Base-by-base conservation (phyloP, 2,329 filamentous ascomycete species). In the Plenodomus lindquistii region DNA sequence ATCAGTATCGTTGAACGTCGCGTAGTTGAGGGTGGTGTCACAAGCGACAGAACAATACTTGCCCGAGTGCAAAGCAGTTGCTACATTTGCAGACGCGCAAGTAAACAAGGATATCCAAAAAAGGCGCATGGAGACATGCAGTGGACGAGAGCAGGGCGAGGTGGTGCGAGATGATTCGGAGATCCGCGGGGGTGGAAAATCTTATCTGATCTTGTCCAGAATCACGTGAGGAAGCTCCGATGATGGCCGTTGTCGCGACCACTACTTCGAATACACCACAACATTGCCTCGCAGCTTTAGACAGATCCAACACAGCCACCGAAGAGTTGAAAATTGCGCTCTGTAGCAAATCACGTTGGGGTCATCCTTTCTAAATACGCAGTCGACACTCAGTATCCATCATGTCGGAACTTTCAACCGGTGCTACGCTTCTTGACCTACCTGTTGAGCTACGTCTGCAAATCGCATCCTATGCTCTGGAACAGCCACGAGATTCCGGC, bases 361-460 rank as follows among this genome's bases (percentile, higher is more conserved):
- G n/a, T n/a, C n/a, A n/a, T n/a, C n/a, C n/a, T n/a, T n/a, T n/a
- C n/a, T n/a, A n/a, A n/a, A n/a, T n/a, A n/a, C n/a, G n/a, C n/a
- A n/a, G n/a, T n/a, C n/a, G n/a, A n/a, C 27, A 31, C 27, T 31
- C 18, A n/a, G 31, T 17, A 35, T 17, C 22, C 16, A 36, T 18
- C 20, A 55, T 44, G 44, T 21, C 43, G 21, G 20, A 36, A 20
- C 16, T 17, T 22, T 15, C 37, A 6, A 13, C 40, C 17, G 21
- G 19, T 16, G 35, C 31, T 19, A 40, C 41, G 1, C 57, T 72
- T 11, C 55, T 73, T 5, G 34, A 49, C 18, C 57, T 76, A n/a
- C 73, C 73, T 2, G 54, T 62, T 2, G 73, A 75, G 52, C 54
- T 75, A 13, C 59, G 69, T 17, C 50, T 69, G n/a, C 44, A 55